Evolutionary conservation across 495 filamentous ascomycete species (phyloP).

Genomic region (Hyaloscypha variabilis): DNA sequence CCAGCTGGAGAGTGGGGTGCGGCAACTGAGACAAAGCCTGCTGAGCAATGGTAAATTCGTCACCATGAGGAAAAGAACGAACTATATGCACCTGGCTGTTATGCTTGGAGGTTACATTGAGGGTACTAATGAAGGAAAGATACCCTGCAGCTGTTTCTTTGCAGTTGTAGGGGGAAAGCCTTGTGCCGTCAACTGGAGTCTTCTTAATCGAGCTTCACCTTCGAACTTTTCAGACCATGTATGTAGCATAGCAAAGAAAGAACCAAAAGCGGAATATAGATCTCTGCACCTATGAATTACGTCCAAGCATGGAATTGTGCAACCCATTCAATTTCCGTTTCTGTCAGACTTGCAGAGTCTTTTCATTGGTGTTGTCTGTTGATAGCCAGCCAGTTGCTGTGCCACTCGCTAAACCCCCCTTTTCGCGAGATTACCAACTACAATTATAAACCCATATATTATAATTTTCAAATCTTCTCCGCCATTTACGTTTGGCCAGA

Average conservation of each 20-base stretch:
- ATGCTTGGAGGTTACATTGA: constrained; percentile 46
- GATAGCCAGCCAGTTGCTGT: constrained; percentile 36
- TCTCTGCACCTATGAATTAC: not conserved
- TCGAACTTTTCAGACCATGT: not conserved
- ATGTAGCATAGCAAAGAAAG: not conserved
- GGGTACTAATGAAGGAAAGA: constrained; percentile 98
- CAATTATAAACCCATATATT: not conserved
- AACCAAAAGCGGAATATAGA: not conserved
- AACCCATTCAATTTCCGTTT: not conserved
- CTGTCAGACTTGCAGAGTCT: not conserved
- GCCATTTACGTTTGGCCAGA: too few species aligned
- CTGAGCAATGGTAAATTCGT: constrained; percentile 31
- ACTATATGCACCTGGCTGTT: constrained; percentile 13
- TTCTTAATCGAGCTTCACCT: constrained; percentile 24
- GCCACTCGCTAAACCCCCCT: not conserved
- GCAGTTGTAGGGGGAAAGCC: constrained; percentile 83
- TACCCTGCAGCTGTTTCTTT: constrained; percentile 62
- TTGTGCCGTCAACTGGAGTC: constrained; percentile 56
- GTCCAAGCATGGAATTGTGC: not conserved
- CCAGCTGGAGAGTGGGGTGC: constrained; percentile 44
- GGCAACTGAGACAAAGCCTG: constrained; percentile 27
- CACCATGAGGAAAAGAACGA: constrained; percentile 9
- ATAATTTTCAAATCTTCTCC: too few species aligned
- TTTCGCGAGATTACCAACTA: not conserved
- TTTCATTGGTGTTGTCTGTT: not conserved